Evolutionary conservation across 805 yeast species (phyloP).

Genomic region (Myxozyma geophila): DNA sequence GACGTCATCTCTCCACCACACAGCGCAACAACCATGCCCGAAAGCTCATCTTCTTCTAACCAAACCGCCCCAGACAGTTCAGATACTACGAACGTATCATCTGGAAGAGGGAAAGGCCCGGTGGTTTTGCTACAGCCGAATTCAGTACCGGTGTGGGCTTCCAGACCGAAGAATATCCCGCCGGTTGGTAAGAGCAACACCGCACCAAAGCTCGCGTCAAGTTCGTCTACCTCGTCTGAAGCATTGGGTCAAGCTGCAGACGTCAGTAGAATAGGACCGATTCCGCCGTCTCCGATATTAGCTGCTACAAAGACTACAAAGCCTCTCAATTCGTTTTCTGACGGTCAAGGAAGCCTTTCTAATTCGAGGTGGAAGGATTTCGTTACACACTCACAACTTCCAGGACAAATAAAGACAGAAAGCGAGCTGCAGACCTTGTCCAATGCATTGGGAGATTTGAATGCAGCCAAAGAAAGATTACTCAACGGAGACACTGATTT

Average conservation of each 20-base stretch:
- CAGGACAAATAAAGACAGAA: slow-evolving; percentile 19
- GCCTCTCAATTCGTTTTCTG: neutral
- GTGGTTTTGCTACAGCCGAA: slow-evolving; percentile 16
- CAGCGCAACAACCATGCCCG: neutral
- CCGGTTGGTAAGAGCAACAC: neutral
- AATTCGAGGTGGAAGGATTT: slow-evolving; percentile 24
- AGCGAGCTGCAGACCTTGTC: slow-evolving; percentile 8
- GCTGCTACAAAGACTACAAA: slow-evolving; percentile 26
- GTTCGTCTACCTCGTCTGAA: slow-evolving; percentile 3
- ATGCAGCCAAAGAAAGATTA: neutral
- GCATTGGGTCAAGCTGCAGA: neutral
- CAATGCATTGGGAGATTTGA: neutral
- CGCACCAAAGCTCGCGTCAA: neutral
- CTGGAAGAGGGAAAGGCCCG: neutral
- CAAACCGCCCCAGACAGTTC: neutral
- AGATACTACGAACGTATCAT: neutral
- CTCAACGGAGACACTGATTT: neutral
- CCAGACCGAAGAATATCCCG: neutral
- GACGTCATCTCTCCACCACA: slow-evolving; percentile 6
- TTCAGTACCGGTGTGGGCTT: slow-evolving; percentile 30
- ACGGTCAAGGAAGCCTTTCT: neutral
- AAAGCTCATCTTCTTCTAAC: neutral
- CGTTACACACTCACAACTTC: slow-evolving; percentile 19
- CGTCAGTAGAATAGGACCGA: neutral
- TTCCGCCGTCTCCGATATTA: slow-evolving; percentile 24